Percentiles rank a stretch among this genome's conserved stretches.
phyloP scores from a whole-genome alignment of 768 basidiomycete genomes.

The Lyophyllum atratum region DNA sequence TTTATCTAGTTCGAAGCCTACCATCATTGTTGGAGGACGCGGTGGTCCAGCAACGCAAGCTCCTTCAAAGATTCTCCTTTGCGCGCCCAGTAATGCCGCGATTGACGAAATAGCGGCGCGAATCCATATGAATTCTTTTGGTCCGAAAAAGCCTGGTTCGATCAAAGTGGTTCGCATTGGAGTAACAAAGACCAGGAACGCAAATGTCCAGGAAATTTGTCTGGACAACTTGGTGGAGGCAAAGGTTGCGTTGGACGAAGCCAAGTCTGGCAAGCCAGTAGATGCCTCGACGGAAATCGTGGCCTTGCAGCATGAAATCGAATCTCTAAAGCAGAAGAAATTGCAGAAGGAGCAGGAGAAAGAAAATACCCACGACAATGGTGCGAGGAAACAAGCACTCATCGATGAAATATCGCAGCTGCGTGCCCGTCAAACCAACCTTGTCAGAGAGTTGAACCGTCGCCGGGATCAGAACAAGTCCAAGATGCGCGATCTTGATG shows the following conservation, averaged over 20 bases:
- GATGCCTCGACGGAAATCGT: slow-evolving; percentile 62
- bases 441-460: slow-evolving; percentile 73
- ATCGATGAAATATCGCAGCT: slow-evolving; percentile 70
- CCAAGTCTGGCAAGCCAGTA: slow-evolving; percentile 32
- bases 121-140: slow-evolving; percentile 75
- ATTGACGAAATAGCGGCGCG: slow-evolving; percentile 95
- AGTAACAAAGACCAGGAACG: slow-evolving; percentile 69
- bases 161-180: slow-evolving; percentile 93
- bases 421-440: slow-evolving; percentile 59
- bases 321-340: slow-evolving; percentile 61
- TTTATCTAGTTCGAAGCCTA: slow-evolving; percentile 63
- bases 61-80: slow-evolving; percentile 76
- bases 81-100: slow-evolving; percentile 97
- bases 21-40: slow-evolving; percentile 50
- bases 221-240: slow-evolving; percentile 86
- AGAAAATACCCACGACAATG: slow-evolving; percentile 54
- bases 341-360: slow-evolving; percentile 64
- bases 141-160: slow-evolving; percentile 50
- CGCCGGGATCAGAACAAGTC: slow-evolving; percentile 84
- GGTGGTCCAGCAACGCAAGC: slow-evolving; percentile 44
- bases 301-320: slow-evolving; percentile 64
- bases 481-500: slow-evolving; percentile 79
- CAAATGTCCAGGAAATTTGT: slow-evolving; percentile 81
- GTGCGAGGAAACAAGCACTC: slow-evolving; percentile 51
- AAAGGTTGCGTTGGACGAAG: slow-evolving; percentile 52